Conservation (phyloP, 2,329 filamentous ascomycete species). For the Calycina herbarum region DNA sequence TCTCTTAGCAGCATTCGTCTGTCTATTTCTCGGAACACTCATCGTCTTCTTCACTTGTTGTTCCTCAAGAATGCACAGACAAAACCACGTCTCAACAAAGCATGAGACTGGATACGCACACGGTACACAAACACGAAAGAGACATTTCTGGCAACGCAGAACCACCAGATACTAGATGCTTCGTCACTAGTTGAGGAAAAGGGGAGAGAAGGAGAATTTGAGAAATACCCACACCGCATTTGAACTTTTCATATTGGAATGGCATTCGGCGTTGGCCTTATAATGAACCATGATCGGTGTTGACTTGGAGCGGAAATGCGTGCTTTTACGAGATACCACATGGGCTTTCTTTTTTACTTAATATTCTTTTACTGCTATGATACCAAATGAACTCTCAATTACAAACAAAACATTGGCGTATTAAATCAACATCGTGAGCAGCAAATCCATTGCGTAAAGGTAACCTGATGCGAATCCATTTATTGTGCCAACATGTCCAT, state of each 20-base stretch:
- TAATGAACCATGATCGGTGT: neutral
- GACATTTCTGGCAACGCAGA: slow-evolving; percentile 27
- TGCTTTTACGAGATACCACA: slow-evolving; percentile 11
- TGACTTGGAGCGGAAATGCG: slow-evolving; percentile 3
- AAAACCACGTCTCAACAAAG: slow-evolving; percentile 14
- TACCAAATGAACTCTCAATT: slow-evolving; percentile 1
- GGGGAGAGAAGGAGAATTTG: neutral
- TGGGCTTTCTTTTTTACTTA: slow-evolving; percentile 1
- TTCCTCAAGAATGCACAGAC: slow-evolving; percentile 40
- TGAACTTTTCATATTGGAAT: neutral
- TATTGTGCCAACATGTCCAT: too few species aligned
- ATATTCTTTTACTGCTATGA: slow-evolving; percentile 7
- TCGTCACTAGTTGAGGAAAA: neutral
- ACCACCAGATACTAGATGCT: slow-evolving; percentile 14
- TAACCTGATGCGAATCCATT: neutral
- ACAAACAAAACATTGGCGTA: neutral
- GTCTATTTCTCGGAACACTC: slow-evolving; percentile 54
- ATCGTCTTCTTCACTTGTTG: slow-evolving; percentile 64
- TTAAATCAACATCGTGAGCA: too few species aligned
- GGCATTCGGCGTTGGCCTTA: neutral
- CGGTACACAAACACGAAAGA: slow-evolving; percentile 16
- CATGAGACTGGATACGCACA: slow-evolving; percentile 24
- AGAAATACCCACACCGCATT: neutral
- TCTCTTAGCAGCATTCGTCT: slow-evolving; percentile 55
- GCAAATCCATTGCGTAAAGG: too few species aligned